Percentiles rank a stretch among this genome's conserved stretches.
Evolutionary conservation across 2,329 filamentous ascomycete genomes (phyloP).

Genomic region (Leptographium procerum): DNA sequence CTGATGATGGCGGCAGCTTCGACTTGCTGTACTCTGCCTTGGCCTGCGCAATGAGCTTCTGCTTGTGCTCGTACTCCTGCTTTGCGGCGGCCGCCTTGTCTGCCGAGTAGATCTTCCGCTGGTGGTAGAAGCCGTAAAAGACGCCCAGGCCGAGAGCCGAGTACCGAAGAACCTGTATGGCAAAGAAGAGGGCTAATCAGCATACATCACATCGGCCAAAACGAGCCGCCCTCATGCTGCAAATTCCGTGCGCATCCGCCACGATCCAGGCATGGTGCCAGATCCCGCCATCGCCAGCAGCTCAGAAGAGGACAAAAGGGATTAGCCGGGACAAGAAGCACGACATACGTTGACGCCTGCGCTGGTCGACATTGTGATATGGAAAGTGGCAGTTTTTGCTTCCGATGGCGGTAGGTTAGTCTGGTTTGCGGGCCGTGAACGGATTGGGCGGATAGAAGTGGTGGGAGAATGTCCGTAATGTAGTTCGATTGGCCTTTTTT

Average conservation of each 20-base stretch:
- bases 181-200: neutral
- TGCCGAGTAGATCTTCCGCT: conserved; percentile 63
- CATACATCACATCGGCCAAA: neutral
- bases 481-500: conserved; percentile 9
- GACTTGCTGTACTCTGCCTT: conserved; percentile 78
- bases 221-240: neutral
- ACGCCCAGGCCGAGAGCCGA: conserved; percentile 84
- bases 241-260: neutral
- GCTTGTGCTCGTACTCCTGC: conserved; percentile 82
- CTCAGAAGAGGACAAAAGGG: neutral
- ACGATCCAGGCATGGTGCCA: neutral
- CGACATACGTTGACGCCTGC: conserved; percentile 22
- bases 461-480: neutral
- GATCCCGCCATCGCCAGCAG: too few species aligned
- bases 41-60: conserved; percentile 81
- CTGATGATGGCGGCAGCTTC: conserved; percentile 40
- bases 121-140: conserved; percentile 93
- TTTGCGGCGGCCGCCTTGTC: conserved; percentile 61
- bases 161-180: conserved; percentile 80
- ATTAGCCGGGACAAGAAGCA: neutral
- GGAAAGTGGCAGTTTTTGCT: neutral
- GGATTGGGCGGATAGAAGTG: neutral
- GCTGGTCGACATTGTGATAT: conserved; percentile 18
- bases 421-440: neutral
- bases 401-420: neutral